Evolutionary conservation across 2,329 filamentous ascomycete genomes (phyloP).

Genomic region (Helotiales sp.): DNA sequence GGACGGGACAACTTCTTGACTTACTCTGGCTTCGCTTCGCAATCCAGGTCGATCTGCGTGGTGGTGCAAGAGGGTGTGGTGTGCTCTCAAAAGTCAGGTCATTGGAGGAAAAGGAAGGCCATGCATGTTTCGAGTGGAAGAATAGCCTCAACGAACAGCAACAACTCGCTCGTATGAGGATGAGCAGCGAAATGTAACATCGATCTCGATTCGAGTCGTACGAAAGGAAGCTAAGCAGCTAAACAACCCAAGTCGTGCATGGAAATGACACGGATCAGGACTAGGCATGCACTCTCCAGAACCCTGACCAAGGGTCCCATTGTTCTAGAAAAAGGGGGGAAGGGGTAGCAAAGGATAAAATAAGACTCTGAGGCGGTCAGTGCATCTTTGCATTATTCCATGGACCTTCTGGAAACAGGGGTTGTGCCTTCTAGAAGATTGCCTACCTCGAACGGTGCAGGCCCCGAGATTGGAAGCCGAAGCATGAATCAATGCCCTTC

Average conservation of each 20-base stretch:
- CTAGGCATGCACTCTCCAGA: background rate
- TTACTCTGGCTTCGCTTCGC: background rate
- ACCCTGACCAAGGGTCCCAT: background rate
- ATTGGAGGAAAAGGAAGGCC: background rate
- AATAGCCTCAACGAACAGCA: background rate
- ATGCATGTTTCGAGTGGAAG: conserved; percentile 10
- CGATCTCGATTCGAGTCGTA: background rate
- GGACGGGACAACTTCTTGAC: too few species aligned
- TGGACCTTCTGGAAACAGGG: conserved; percentile 13
- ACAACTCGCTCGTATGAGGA: conserved; percentile 1
- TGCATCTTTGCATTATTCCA: background rate
- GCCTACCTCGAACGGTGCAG: conserved; percentile 5
- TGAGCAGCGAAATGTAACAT: background rate
- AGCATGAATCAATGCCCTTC: conserved; percentile 20
- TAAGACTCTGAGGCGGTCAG: background rate
- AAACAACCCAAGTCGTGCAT: background rate
- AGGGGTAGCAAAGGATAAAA: background rate
- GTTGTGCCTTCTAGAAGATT: conserved; percentile 20
- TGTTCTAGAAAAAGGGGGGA: conserved; percentile 8
- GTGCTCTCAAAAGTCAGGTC: background rate
- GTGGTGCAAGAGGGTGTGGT: background rate
- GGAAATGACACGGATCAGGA: conserved; percentile 11
- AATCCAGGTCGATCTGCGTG: background rate
- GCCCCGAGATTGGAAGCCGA: background rate
- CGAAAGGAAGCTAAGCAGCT: background rate